Base-by-base conservation (phyloP, 2,329 filamentous ascomycete species). In the Colletotrichum liaoningense region DNA sequence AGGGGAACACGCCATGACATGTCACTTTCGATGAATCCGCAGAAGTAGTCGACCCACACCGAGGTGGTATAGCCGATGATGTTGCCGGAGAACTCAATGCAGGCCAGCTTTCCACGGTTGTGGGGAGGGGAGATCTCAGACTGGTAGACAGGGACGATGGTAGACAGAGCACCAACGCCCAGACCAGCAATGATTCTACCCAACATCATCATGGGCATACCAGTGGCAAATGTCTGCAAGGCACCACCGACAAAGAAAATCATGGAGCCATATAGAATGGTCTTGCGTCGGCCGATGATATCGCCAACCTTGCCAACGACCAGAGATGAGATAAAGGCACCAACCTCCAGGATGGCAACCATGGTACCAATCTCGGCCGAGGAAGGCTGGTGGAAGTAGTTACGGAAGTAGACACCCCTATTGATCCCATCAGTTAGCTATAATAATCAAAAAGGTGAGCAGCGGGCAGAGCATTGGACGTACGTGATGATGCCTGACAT, bases 41-140 rank as follows among this genome's bases (percentile, higher is more conserved):
- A 98, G 79, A 97, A 96, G 84, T 98, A 99, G 83, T 99, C 97
- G 33, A 98, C 96, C 97, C 97, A 99, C 26, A 98, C 96, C 78
- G 96, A 98, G 66, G 95, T 95, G 67, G 96, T 93, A 81, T 99
- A 99, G 38, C 97, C 97, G 74, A 94, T 93, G 75, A 99, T 97
- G 83, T 99, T 99, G 67, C 97, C 97, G 0, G 96, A 96, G 80
- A 98, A 99, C 82, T 99, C 97, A 77, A 99, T 98, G 82, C 97
- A 98, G 28, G 96, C 97, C 74, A 99, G 88, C 84, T 97, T 97
- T 75, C 97, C 97, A 79, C 97, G 90, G 83, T 98, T 98, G 80
- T 99, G 97, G 5, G 97, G 95, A 62, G 97, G 97, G 56, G 96
- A 98, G 79, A 98, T 97, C 81, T 98, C 95, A 57, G 95, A 96